Percentiles rank a stretch among this genome's conserved stretches.
phyloP scores from a whole-genome alignment of 805 yeast genomes.

The Peterozyma xylosa region DNA sequence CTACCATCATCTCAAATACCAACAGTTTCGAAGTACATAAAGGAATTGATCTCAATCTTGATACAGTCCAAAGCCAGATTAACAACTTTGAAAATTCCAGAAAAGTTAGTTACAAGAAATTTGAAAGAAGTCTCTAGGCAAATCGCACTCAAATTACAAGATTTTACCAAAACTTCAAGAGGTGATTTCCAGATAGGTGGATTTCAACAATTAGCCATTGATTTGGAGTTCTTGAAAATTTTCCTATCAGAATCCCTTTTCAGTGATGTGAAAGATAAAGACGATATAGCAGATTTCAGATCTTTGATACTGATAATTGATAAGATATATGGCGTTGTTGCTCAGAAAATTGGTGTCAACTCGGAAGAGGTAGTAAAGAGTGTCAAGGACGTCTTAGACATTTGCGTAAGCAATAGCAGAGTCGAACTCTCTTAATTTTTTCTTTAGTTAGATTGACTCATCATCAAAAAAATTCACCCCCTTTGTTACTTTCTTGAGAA shows the following conservation, averaged over 20 bases:
- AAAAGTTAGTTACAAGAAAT: neutral
- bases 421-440: too few relatives aligned
- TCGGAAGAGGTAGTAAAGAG: too few relatives aligned
- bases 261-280: neutral
- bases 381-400: too few relatives aligned
- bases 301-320: neutral
- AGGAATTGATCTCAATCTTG: conserved; percentile 2
- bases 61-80: conserved; percentile 1
- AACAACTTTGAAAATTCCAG: conserved; percentile 1
- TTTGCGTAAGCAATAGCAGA: too few relatives aligned
- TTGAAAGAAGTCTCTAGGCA: conserved; percentile 1
- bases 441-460: too few relatives aligned
- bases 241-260: neutral
- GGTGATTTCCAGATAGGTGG: too few relatives aligned
- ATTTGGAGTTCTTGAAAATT: conserved; percentile 6
- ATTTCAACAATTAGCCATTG: conserved; percentile 2
- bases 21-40: conserved; percentile 2
- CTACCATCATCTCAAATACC: neutral
- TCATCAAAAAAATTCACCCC: too few relatives aligned
- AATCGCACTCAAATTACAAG: conserved; percentile 1
- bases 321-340: conserved; percentile 2
- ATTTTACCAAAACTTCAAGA: neutral
- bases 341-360: too few relatives aligned
- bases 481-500: too few relatives aligned
- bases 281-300: too few relatives aligned